phyloP scores from a whole-genome alignment of 768 basidiomycete genomes.

The Phanerochaete carnosa region DNA sequence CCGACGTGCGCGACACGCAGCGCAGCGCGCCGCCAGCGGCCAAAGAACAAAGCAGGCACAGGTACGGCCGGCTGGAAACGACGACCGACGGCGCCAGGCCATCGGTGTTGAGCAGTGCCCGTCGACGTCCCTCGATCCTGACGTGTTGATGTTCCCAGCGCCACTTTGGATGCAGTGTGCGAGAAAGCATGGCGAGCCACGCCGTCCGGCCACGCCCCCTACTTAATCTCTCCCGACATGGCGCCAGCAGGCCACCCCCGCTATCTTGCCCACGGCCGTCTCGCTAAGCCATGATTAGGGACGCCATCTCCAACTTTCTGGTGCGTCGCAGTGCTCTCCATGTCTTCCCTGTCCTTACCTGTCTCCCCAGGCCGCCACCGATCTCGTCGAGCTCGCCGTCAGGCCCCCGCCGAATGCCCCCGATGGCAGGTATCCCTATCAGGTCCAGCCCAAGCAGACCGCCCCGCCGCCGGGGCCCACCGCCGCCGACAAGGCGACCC shows the following conservation, averaged over 20 bases:
- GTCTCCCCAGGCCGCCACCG: constrained; percentile 19
- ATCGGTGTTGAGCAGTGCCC: neutral
- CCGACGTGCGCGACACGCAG: too few species aligned
- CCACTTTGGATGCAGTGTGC: neutral
- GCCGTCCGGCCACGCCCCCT: too few species aligned
- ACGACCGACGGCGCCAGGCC: neutral
- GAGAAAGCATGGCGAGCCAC: neutral
- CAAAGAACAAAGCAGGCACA: neutral
- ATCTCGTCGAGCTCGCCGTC: constrained; percentile 33
- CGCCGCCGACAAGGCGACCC: constrained; percentile 25
- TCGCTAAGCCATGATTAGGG: neutral
- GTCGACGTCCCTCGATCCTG: neutral
- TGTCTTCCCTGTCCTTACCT: neutral
- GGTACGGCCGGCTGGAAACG: neutral
- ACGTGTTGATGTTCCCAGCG: neutral
- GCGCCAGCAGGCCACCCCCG: neutral
- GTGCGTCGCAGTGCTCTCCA: neutral
- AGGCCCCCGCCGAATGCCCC: constrained; percentile 38
- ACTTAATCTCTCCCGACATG: neutral
- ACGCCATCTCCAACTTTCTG: neutral
- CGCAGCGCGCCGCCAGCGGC: too few species aligned
- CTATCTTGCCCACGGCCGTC: neutral
- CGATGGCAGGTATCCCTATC: constrained; percentile 44
- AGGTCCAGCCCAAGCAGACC: constrained; percentile 23
- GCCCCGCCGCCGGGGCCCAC: constrained; percentile 5